Evolutionary conservation across 2,329 filamentous ascomycete genomes (phyloP).

Genomic region (Ascocoryne sarcoides): DNA sequence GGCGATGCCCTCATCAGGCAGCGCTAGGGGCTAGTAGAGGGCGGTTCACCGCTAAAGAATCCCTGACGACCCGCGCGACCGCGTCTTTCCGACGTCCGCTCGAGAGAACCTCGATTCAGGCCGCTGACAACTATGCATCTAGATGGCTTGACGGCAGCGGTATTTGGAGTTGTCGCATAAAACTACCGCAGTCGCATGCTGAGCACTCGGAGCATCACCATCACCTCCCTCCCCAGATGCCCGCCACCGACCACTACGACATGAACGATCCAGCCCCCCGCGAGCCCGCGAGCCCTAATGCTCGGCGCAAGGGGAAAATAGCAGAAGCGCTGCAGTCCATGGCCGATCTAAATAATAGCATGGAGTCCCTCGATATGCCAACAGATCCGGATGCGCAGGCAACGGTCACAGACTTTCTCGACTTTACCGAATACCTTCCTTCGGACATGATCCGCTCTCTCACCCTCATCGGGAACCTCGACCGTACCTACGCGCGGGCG

Average conservation of each 20-base stretch:
- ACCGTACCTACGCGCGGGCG: constrained; percentile 47
- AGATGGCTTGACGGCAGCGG: constrained; percentile 28
- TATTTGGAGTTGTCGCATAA: constrained; percentile 28
- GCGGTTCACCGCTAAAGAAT: too few relatives aligned
- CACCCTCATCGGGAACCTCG: constrained; percentile 56
- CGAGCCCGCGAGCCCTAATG: constrained; percentile 21
- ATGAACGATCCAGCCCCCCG: constrained; percentile 6
- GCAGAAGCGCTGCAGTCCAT: constrained; percentile 27
- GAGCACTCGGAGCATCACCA: constrained; percentile 7
- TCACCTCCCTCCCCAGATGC: constrained; percentile 10
- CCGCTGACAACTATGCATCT: constrained; percentile 9
- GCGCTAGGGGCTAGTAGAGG: background rate
- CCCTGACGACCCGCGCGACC: too few relatives aligned
- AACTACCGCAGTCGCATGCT: constrained; percentile 18
- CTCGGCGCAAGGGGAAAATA: constrained; percentile 24
- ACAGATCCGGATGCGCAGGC: constrained; percentile 59
- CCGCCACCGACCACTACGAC: constrained; percentile 18
- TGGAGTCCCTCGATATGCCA: constrained; percentile 25
- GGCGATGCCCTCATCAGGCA: background rate
- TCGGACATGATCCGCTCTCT: constrained; percentile 58
- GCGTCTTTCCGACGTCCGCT: background rate
- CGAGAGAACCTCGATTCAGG: background rate
- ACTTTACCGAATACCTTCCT: constrained; percentile 55
- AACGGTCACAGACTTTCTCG: constrained; percentile 61
- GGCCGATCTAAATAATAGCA: constrained; percentile 22